Percentiles rank a stretch among this genome's conserved stretches.
These are phyloP conservation scores for Syzygium malaccense DNA, from an alignment of 441 rosid species.

Conservation along the genomic window DNA sequence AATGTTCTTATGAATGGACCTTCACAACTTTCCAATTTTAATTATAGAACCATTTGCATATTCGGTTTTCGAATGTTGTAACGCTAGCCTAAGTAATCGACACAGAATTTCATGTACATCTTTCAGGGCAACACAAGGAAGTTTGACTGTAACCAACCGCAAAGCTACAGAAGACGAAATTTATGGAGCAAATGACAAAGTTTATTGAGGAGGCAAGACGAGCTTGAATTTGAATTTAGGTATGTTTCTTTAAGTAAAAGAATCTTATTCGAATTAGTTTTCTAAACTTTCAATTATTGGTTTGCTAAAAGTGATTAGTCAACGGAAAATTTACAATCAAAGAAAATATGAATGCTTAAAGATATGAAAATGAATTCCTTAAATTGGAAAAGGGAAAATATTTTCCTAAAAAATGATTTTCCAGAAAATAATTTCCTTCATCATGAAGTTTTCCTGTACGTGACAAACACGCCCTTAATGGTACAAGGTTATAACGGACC, in stretches of 20 bases:
- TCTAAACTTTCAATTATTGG: background rate
- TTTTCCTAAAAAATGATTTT: too few relatives aligned
- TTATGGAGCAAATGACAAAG: background rate
- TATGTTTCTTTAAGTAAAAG: too few relatives aligned
- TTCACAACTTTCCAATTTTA: background rate
- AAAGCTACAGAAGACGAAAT: background rate
- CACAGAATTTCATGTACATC: background rate
- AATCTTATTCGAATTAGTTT: background rate
- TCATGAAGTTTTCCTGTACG: rapidly evolving
- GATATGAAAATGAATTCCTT: background rate
- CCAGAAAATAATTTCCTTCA: background rate
- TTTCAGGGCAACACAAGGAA: background rate
- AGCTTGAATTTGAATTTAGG: background rate
- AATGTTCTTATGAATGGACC: background rate
- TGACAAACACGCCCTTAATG: background rate
- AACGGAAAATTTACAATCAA: background rate
- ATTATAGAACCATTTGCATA: too few relatives aligned
- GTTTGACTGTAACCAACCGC: background rate
- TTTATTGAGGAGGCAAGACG: background rate
- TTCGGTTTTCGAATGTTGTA: background rate
- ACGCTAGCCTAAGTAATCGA: background rate
- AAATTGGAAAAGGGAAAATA: background rate
- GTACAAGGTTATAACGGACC: background rate
- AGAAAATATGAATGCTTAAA: background rate
- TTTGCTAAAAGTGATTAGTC: background rate